Percentiles rank a stretch among this genome's conserved stretches.
These are phyloP conservation scores for Fusarium abutilonis DNA, from an alignment of 2,329 filamentous ascomycete species.

Conservation along the genomic window DNA sequence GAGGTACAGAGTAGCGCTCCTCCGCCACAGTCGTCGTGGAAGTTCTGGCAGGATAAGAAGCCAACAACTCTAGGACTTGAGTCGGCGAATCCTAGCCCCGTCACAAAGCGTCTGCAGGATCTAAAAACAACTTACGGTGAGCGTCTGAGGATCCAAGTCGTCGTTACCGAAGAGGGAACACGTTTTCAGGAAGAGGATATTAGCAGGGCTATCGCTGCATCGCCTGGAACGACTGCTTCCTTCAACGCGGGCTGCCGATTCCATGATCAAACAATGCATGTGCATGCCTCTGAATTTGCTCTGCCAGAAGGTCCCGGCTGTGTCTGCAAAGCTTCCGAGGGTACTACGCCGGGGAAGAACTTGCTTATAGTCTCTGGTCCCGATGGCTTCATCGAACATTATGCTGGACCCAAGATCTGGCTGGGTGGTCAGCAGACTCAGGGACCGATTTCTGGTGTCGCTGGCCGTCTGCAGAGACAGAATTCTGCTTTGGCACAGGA, in stretches of 20 bases:
- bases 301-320: constrained; percentile 40
- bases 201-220: constrained; percentile 43
- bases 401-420: constrained; percentile 84
- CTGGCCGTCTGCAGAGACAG: constrained; percentile 67
- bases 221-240: background rate
- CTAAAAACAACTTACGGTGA: constrained; percentile 67
- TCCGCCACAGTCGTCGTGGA: constrained; percentile 39
- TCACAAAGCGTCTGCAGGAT: constrained; percentile 70
- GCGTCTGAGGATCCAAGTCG: constrained; percentile 74
- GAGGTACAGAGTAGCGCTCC: constrained; percentile 55
- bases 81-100: constrained; percentile 51
- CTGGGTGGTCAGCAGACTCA: constrained; percentile 76
- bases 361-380: constrained; percentile 89
- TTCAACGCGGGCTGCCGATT: constrained; percentile 43
- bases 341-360: constrained; percentile 59
- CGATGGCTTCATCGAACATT: constrained; percentile 84
- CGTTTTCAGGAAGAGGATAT: constrained; percentile 69
- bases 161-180: constrained; percentile 81
- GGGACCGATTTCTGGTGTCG: constrained; percentile 75
- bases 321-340: constrained; percentile 40
- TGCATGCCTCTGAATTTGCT: constrained; percentile 48
- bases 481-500: constrained; percentile 49
- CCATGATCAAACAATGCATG: constrained; percentile 48
- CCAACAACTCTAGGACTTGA: constrained; percentile 36
- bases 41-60: constrained; percentile 36